Percentiles rank a stretch among this genome's conserved stretches.
Evolutionary conservation across 2,329 filamentous ascomycete species (phyloP).

Genomic region (Meredithiella fracta): DNA sequence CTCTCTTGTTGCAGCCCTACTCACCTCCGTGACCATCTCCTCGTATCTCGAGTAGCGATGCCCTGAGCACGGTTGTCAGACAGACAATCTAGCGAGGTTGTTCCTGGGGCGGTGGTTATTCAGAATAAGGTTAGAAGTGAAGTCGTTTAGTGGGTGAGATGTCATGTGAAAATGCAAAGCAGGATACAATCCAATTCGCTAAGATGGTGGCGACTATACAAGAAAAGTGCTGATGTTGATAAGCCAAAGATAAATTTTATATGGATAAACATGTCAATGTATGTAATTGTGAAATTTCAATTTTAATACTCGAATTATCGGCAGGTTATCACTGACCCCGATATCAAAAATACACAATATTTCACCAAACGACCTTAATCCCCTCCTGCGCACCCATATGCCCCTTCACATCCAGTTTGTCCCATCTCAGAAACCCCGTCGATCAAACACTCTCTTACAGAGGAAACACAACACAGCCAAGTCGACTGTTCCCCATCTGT

Average conservation of each 20-base stretch:
- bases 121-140: not conserved
- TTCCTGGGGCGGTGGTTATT: not conserved
- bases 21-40: no score
- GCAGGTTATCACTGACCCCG: no score
- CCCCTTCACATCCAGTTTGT: not conserved
- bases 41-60: no score
- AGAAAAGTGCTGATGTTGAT: no score
- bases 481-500: not conserved
- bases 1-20: no score
- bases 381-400: not conserved
- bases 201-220: not conserved
- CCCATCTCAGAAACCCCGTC: not conserved
- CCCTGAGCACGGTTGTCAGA: not conserved
- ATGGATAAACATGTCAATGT: no score
- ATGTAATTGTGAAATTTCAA: no score
- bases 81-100: not conserved
- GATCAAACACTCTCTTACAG: conserved; percentile 6
- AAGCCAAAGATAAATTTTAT: no score
- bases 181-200: not conserved
- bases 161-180: not conserved
- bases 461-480: not conserved
- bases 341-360: not conserved
- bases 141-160: not conserved
- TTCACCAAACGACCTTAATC: not conserved
- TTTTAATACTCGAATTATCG: no score